phyloP scores from a whole-genome alignment of 306 rosid species.

The Fragaria vesca region DNA sequence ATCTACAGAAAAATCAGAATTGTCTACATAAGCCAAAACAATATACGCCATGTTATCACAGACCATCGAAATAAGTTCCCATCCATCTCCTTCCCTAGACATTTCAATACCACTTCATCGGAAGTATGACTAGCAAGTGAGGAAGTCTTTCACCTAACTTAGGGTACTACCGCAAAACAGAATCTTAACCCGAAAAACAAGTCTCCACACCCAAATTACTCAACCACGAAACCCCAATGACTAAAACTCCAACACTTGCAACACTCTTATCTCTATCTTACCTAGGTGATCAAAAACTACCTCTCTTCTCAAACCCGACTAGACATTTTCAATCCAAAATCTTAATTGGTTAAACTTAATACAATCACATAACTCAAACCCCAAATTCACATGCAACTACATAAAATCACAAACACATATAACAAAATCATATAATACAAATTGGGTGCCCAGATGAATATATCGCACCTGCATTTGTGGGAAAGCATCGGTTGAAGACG shows the following conservation, averaged over 20 bases:
- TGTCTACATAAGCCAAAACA: background rate
- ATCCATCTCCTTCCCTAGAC: background rate
- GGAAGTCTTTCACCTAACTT: background rate
- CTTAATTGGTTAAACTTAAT: background rate
- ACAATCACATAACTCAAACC: background rate
- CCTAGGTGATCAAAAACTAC: background rate
- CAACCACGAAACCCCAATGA: background rate
- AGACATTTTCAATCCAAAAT: background rate
- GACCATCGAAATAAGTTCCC: background rate
- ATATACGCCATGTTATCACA: background rate
- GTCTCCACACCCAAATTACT: background rate
- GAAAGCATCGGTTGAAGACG: constrained; percentile 44
- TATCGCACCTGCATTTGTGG: constrained; percentile 48
- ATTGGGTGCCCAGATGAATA: background rate
- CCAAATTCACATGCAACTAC: constrained; percentile 1
- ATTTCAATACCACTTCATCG: background rate
- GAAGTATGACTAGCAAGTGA: background rate
- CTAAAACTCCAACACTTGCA: background rate
- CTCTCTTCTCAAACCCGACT: background rate
- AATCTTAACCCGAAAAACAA: background rate
- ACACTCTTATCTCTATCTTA: background rate
- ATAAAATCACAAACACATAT: background rate
- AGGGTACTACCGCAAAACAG: background rate
- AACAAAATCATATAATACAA: background rate
- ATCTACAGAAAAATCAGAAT: background rate